These are phyloP conservation scores for Camelina laxa DNA, from an alignment of 345 rosid genomes.

Conservation along the genomic window DNA sequence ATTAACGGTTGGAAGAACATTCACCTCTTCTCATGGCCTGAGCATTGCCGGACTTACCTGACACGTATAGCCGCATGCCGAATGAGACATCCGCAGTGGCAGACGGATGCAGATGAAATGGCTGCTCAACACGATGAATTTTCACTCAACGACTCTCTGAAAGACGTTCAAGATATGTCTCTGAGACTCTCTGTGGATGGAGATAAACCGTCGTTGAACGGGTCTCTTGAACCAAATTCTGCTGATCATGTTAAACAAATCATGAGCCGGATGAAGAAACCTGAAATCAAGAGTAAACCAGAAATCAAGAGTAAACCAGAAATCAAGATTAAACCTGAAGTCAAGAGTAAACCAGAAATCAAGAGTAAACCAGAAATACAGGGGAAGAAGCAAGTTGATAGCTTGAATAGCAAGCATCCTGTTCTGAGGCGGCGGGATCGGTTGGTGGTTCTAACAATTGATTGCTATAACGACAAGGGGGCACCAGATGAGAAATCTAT, in stretches of 20 bases:
- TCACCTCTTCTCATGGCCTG: conserved; percentile 97
- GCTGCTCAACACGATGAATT: conserved; percentile 63
- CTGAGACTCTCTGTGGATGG: conserved; percentile 94
- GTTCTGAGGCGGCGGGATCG: conserved; percentile 73
- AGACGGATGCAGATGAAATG: conserved; percentile 78
- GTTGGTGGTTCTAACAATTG: conserved; percentile 74
- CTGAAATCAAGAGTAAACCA: conserved; percentile 50
- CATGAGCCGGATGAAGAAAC: conserved; percentile 70
- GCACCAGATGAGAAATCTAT: conserved; percentile 60
- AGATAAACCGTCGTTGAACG: conserved; percentile 67
- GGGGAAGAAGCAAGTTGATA: conserved; percentile 58
- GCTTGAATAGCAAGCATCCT: conserved; percentile 68
- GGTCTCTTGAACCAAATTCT: conserved; percentile 52
- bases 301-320: conserved; percentile 66
- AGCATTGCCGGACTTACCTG: conserved; percentile 94
- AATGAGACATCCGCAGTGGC: conserved; percentile 97
- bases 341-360: conserved; percentile 53
- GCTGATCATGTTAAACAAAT: conserved; percentile 74
- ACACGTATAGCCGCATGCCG: conserved; percentile 92
- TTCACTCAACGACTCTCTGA: conserved; percentile 87
- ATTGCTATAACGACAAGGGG: conserved; percentile 75
- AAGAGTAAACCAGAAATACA: conserved; percentile 48
- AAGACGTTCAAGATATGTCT: conserved; percentile 93
- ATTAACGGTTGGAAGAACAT: conserved; percentile 96
- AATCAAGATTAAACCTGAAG: conserved; percentile 52